Evolutionary conservation across 306 rosid species (phyloP), one percentile per base, ranked within the genome.

Genomic region (Lupinus albus): DNA sequence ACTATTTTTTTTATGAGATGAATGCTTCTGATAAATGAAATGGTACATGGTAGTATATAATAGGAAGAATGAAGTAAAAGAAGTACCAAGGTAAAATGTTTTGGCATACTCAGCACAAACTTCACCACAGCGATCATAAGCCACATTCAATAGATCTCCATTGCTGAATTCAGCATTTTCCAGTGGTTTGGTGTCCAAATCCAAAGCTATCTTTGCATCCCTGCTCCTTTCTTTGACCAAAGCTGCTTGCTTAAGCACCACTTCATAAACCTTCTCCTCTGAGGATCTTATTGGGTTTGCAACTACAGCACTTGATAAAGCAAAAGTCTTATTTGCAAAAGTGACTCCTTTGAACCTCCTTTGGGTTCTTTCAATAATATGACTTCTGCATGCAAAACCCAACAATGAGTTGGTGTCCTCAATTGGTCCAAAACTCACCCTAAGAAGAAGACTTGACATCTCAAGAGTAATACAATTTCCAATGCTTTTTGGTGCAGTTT

Each of bases 191-290:
- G 5, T 51, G 14, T 73, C 72, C 74, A 78, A 76, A 68, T 73
- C 67, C 76, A 76, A 11, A 61, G 39, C 41, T 55, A 32, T 74
- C 79, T 78, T 73, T 30, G 13, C 36, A 6, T 15, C 72, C 65
- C 15, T 78, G 3, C 50, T 72, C 45, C 73, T 79, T 33, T 86
- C 89, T 54, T 68, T 87, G 0, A 87, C 87, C 12, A 89, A 64
- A 50, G 95, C 95, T 54, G 98, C 98, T 72, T 89, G 98, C 76
- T 80, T 92, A 67, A 89, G 68, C 68, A 92, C 98, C 11, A 89
- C 96, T 45, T 89, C 94, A 73, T 92, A 92, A 21, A 92, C 98
- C 76, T 71, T 92, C 78, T 92, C 91, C 50, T 84, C 98, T 6
- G 96, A 87, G 4, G 98, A 78, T 44, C 96, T 84, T 17, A 88